Conservation (phyloP, 805 yeast genomes). For the Lipomyces chichibuensis region DNA sequence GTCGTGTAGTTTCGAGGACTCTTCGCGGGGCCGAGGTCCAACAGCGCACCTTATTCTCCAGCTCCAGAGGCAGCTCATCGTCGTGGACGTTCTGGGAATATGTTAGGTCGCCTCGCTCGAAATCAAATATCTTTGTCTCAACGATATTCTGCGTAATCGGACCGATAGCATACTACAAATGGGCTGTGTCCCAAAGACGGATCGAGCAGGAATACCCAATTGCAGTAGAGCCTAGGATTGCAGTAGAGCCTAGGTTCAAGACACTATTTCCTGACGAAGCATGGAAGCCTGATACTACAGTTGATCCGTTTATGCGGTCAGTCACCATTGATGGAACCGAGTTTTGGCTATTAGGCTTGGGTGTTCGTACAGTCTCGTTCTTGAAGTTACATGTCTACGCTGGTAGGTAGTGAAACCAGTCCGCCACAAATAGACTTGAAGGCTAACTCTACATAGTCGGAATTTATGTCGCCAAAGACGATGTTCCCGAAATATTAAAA, state of each 20-base stretch:
- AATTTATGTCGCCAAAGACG: conserved; percentile 69
- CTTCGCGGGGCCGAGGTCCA: neutral
- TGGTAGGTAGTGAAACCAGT: neutral
- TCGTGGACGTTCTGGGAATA: neutral
- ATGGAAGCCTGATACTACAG: conserved; percentile 33
- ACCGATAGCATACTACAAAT: neutral
- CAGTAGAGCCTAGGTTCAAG: conserved; percentile 12
- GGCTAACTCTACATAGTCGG: conserved; percentile 54
- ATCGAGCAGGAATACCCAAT: neutral
- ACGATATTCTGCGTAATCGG: neutral
- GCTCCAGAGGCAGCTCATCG: neutral
- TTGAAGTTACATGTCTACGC: conserved; percentile 83
- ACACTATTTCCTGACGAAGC: conserved; percentile 19
- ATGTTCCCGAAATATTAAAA: conserved; percentile 48
- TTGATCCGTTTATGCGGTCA: conserved; percentile 43
- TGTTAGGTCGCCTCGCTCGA: neutral
- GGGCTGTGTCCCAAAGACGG: neutral
- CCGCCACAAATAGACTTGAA: neutral
- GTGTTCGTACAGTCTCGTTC: conserved; percentile 83
- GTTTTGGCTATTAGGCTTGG: conserved; percentile 71
- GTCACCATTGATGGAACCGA: conserved; percentile 39
- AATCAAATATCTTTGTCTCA: neutral
- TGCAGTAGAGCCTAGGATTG: conserved; percentile 9
- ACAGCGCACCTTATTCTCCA: neutral
- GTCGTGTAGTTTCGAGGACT: neutral